A percentile compares a stretch with the other conserved stretches of the same genome.
phyloP scores from a whole-genome alignment of 352 stramenopile genomes.

The Globisporangium alternatum region DNA sequence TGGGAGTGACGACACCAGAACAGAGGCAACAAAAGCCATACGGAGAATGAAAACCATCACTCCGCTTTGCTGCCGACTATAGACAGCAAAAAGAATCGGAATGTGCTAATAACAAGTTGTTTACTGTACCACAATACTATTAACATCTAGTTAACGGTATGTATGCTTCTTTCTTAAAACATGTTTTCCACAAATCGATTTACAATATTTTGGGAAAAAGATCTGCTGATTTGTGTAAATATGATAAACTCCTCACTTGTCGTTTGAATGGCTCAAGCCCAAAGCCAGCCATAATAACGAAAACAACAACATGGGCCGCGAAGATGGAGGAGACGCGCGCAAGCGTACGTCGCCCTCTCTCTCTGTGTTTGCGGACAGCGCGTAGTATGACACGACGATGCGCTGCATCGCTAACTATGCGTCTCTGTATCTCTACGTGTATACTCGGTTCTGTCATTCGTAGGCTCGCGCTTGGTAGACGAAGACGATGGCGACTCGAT shows the following conservation, averaged over 20 bases:
- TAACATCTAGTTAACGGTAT: too few species aligned
- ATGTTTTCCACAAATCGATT: too few species aligned
- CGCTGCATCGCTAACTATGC: not conserved
- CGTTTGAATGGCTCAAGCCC: conserved; percentile 3
- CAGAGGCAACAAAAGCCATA: too few species aligned
- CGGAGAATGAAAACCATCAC: too few species aligned
- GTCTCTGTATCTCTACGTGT: conserved; percentile 12
- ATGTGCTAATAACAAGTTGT: too few species aligned
- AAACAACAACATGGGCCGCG: conserved; percentile 14
- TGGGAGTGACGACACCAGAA: not conserved
- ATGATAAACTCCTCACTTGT: not conserved
- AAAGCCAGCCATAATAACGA: not conserved
- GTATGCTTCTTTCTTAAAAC: too few species aligned
- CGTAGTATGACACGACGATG: not conserved
- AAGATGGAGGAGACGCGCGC: conserved; percentile 14
- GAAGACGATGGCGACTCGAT: conserved; percentile 67
- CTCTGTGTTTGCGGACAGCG: not conserved
- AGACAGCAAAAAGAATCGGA: too few species aligned
- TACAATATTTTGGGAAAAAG: too few species aligned
- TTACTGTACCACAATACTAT: too few species aligned
- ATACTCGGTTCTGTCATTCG: not conserved
- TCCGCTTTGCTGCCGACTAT: too few species aligned
- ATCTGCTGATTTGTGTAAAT: too few species aligned
- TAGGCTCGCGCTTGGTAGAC: conserved; percentile 62
- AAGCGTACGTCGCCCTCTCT: conserved; percentile 11